Evolutionary conservation across 768 basidiomycete species (phyloP).

Genomic region (Tremella fuciformis): DNA sequence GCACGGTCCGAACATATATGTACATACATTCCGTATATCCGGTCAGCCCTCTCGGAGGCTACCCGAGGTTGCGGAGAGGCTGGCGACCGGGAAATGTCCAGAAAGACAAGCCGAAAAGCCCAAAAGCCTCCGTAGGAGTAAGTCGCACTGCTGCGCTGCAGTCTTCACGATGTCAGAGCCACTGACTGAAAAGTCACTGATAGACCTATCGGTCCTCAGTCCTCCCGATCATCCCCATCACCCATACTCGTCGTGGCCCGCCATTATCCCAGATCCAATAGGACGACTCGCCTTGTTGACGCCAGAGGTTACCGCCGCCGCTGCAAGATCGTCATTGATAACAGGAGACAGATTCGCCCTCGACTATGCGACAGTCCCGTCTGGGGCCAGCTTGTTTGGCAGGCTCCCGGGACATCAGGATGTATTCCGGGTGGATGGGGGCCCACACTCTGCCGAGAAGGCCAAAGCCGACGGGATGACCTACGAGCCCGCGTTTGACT

Average conservation of each 20-base stretch:
- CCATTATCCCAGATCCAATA: slow-evolving; percentile 10
- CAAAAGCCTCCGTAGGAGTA: no score
- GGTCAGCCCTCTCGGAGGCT: no score
- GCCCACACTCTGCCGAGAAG: neutral
- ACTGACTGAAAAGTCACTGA: no score
- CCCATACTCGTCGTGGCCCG: slow-evolving; percentile 19
- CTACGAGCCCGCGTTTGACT: slow-evolving; percentile 14
- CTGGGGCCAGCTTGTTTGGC: neutral
- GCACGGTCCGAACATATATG: no score
- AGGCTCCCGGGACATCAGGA: neutral
- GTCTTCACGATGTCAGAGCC: no score
- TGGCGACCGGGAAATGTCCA: no score
- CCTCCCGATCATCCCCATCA: slow-evolving; percentile 5
- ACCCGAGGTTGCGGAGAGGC: no score
- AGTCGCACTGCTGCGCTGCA: no score
- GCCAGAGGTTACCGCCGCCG: slow-evolving; percentile 6
- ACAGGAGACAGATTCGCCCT: slow-evolving; percentile 19
- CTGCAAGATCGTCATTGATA: neutral
- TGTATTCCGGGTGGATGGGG: neutral
- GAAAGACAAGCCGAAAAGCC: no score
- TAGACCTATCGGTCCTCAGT: neutral
- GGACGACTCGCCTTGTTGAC: slow-evolving; percentile 13
- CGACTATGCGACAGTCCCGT: slow-evolving; percentile 12
- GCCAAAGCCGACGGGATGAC: slow-evolving; percentile 1
- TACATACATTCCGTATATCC: no score